Evolutionary conservation across 768 basidiomycete species (phyloP).

Genomic region (Russula emetica): DNA sequence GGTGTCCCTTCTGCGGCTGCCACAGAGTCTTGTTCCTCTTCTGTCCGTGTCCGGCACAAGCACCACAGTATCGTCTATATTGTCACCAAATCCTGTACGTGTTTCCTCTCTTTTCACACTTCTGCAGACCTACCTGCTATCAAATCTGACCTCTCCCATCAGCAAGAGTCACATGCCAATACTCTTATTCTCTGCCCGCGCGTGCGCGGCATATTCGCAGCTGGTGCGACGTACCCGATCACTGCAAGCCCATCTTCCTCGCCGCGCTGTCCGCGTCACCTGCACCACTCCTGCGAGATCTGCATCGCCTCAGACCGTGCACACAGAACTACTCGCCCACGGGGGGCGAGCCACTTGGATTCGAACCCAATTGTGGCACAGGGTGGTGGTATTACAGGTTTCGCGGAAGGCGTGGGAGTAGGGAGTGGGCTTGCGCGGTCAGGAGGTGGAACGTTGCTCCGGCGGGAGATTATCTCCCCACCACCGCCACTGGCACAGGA

Average conservation of each 20-base stretch:
- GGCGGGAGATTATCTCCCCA: constrained; percentile 39
- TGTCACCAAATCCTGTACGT: constrained; percentile 32
- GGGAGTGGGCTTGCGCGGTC: constrained; percentile 64
- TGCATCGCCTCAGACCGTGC: constrained; percentile 59
- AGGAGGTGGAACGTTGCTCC: constrained; percentile 54
- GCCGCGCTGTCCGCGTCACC: constrained; percentile 66
- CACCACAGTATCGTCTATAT: neutral
- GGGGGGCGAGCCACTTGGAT: constrained; percentile 11
- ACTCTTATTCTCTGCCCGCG: constrained; percentile 35
- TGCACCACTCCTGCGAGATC: constrained; percentile 69
- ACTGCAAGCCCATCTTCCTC: constrained; percentile 59
- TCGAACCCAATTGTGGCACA: constrained; percentile 27
- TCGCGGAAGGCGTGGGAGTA: constrained; percentile 71
- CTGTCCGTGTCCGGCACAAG: constrained; percentile 31
- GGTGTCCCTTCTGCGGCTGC: neutral
- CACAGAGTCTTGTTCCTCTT: constrained; percentile 27
- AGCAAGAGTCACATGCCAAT: constrained; percentile 22
- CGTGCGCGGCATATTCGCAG: constrained; percentile 49
- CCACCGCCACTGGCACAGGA: neutral
- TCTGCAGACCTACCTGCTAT: constrained; percentile 16
- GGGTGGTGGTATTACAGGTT: constrained; percentile 59
- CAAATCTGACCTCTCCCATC: constrained; percentile 6
- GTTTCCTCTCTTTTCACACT: constrained; percentile 25
- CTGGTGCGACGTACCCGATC: constrained; percentile 55
- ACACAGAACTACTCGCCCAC: constrained; percentile 23